Percentiles rank a stretch among this genome's conserved stretches.
Conservation (phyloP, 2,329 filamentous ascomycete species). For the Cladosporium sp. region DNA sequence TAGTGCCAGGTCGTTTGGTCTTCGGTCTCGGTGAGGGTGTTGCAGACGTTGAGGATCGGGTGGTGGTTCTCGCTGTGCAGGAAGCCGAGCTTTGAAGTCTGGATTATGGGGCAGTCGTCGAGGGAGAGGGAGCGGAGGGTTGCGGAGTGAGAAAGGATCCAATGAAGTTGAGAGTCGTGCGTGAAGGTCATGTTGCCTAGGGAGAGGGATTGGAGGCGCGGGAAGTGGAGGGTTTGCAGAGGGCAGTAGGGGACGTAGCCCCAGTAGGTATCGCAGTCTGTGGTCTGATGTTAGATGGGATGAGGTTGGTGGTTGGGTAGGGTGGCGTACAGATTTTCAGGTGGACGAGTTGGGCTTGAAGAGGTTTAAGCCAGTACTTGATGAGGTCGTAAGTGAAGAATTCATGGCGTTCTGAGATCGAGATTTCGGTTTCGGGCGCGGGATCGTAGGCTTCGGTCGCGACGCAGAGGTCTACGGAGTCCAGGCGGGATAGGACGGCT, state of each 20-base stretch:
- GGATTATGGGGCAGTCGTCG: conserved; percentile 34
- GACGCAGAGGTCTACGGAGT: conserved; percentile 18
- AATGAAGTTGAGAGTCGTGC: conserved; percentile 43
- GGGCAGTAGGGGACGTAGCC: conserved; percentile 38
- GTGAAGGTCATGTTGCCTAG: conserved; percentile 40
- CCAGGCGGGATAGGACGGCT: conserved; percentile 14
- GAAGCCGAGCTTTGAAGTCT: background rate
- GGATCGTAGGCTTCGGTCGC: conserved; percentile 19
- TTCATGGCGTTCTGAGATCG: conserved; percentile 14
- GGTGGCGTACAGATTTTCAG: conserved; percentile 31
- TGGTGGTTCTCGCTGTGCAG: background rate
- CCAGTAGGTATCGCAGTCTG: conserved; percentile 30
- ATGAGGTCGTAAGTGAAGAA: conserved; percentile 20
- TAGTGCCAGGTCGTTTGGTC: background rate
- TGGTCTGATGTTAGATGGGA: too few relatives aligned
- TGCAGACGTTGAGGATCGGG: background rate
- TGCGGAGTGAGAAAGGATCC: conserved; percentile 36
- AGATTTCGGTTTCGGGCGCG: conserved; percentile 14
- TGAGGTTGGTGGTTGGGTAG: background rate
- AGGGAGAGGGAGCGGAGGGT: conserved; percentile 40
- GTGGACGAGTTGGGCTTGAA: conserved; percentile 23
- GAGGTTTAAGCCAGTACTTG: conserved; percentile 21
- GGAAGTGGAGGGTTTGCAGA: conserved; percentile 31
- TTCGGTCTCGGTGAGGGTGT: background rate
- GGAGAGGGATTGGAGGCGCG: conserved; percentile 34